These are phyloP conservation scores for Ganoderma leucocontextum DNA, from an alignment of 1,284 basidiomycete genomes.

Conservation along the genomic window DNA sequence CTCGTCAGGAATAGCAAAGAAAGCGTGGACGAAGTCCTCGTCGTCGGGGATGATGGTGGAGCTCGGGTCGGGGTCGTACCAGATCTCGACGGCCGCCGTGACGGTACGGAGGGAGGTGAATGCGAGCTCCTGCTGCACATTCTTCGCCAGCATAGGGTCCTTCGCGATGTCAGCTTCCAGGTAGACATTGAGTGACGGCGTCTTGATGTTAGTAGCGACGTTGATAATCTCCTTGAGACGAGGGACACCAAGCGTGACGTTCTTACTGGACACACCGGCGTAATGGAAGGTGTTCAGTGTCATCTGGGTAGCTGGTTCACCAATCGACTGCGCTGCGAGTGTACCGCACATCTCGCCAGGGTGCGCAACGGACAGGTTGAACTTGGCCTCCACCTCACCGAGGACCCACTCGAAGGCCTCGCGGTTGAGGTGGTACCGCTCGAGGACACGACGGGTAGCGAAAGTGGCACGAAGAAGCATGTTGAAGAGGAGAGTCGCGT, in stretches of 20 bases:
- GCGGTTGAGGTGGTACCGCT: conserved; percentile 85
- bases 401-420: conserved; percentile 98
- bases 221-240: conserved; percentile 99
- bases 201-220: conserved; percentile 98
- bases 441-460: conserved; percentile 84
- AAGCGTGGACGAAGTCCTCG: conserved; percentile 95
- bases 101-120: conserved; percentile 96
- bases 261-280: conserved; percentile 97
- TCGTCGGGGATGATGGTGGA: conserved; percentile 98
- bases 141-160: conserved; percentile 76
- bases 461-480: conserved; percentile 93
- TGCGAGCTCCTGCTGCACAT: conserved; percentile 91
- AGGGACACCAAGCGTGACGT: conserved; percentile 97
- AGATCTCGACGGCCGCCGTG: conserved; percentile 96
- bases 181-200: conserved; percentile 94
- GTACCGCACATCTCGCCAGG: conserved; percentile 99
- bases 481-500: conserved; percentile 92
- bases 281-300: conserved; percentile 99
- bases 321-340: conserved; percentile 97
- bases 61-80: conserved; percentile 95
- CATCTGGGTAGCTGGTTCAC: conserved; percentile 99
- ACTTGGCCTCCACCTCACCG: conserved; percentile 95
- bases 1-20: conserved; percentile 99
- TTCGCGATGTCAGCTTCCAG: conserved; percentile 78
- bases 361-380: conserved; percentile 91